These are phyloP conservation scores for Rhizophagus prolifer DNA, from an alignment of 192 early-diverging fungal genomes.

Conservation along the genomic window DNA sequence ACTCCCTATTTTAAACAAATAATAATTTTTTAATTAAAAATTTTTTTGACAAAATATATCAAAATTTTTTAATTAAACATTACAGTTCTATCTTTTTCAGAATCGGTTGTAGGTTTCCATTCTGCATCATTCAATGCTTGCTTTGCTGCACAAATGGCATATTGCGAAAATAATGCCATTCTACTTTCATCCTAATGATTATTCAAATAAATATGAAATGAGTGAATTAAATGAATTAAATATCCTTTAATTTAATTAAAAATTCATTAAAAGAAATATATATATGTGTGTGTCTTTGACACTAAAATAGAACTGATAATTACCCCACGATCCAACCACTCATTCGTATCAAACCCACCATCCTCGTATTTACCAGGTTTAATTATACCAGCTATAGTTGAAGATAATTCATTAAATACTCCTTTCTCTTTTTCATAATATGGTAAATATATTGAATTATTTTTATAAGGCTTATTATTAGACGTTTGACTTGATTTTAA, in stretches of 20 bases:
- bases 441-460: conserved; percentile 3
- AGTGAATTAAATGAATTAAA: background rate
- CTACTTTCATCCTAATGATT: conserved; percentile 65
- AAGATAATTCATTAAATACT: conserved; percentile 67
- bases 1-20: conserved; percentile 65
- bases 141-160: conserved; percentile 75
- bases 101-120: conserved; percentile 58
- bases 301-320: no score
- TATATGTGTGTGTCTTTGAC: no score
- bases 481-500: conserved; percentile 35
- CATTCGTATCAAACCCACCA: conserved; percentile 67
- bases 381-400: conserved; percentile 75
- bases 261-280: no score
- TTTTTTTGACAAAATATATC: background rate
- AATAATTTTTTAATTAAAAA: background rate
- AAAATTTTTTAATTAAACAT: conserved; percentile 24
- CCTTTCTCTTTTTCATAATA: conserved; percentile 31
- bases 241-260: no score
- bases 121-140: conserved; percentile 84
- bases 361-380: conserved; percentile 46
- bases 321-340: conserved; percentile 78
- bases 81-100: conserved; percentile 67
- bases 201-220: background rate
- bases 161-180: conserved; percentile 86
- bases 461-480: background rate